These are phyloP conservation scores for Penicillium pulvis DNA, from an alignment of 495 filamentous ascomycete species.

Conservation along the genomic window DNA sequence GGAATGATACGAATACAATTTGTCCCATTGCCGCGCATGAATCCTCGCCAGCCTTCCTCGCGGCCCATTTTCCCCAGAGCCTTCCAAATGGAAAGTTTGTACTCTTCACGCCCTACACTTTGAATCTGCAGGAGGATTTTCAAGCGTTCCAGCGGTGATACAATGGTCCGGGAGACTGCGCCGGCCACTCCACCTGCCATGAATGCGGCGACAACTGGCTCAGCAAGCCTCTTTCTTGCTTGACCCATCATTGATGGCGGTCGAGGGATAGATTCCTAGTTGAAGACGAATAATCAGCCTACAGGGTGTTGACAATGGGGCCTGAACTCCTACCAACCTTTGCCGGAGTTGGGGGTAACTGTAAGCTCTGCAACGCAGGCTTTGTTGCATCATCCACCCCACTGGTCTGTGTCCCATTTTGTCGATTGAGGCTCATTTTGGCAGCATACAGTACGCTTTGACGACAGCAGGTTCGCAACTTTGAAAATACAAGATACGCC, in stretches of 20 bases:
- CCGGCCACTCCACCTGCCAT: conserved; percentile 95
- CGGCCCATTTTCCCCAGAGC: conserved; percentile 91
- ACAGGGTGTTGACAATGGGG: not conserved
- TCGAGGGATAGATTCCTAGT: conserved; percentile 13
- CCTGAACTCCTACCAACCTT: conserved; percentile 26
- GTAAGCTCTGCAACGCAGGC: conserved; percentile 23
- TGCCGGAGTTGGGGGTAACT: conserved; percentile 23
- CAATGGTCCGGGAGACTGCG: conserved; percentile 95
- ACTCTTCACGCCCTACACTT: conserved; percentile 85
- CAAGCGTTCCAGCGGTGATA: conserved; percentile 90
- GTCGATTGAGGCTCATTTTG: conserved; percentile 46
- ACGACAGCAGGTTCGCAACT: not conserved
- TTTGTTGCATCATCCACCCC: conserved; percentile 24
- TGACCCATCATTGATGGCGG: conserved; percentile 19
- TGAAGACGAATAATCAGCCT: not conserved
- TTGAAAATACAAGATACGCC: not conserved
- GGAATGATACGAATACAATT: conserved; percentile 98
- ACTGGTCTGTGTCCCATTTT: conserved; percentile 26
- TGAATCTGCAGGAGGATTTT: conserved; percentile 98
- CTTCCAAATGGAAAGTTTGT: conserved; percentile 86
- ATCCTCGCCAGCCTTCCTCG: conserved; percentile 94
- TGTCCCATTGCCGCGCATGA: conserved; percentile 96
- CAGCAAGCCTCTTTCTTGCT: conserved; percentile 33
- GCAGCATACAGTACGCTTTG: conserved; percentile 11
- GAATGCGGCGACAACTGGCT: conserved; percentile 89